Conservation (phyloP, 2,329 filamentous ascomycete species). For the Pseudogymnoascus sp. region DNA sequence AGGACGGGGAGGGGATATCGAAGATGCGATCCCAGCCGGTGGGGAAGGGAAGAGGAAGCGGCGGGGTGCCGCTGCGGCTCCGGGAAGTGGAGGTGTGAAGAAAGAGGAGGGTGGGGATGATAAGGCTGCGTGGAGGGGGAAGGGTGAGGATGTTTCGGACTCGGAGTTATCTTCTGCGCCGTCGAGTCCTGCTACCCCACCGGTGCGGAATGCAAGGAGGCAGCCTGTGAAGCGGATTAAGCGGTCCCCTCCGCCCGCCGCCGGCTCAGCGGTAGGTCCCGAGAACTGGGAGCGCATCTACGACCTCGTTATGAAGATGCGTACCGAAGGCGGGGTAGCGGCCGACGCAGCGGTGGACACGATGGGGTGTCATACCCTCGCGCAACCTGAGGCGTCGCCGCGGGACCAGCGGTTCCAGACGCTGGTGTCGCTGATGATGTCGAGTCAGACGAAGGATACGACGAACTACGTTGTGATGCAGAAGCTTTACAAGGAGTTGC, state of each 20-base stretch:
- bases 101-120: conserved; percentile 23
- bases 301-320: conserved; percentile 69
- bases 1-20: conserved; percentile 39
- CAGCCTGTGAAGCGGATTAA: background rate
- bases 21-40: conserved; percentile 40
- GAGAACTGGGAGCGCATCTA: conserved; percentile 82
- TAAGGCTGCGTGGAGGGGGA: background rate
- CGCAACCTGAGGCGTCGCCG: conserved; percentile 41
- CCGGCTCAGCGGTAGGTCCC: conserved; percentile 45
- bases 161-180: background rate
- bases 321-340: conserved; percentile 44
- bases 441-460: conserved; percentile 67
- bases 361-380: conserved; percentile 85
- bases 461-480: conserved; percentile 62
- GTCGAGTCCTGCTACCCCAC: background rate
- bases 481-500: conserved; percentile 54
- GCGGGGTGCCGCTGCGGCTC: conserved; percentile 22
- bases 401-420: conserved; percentile 60
- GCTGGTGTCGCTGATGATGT: conserved; percentile 62
- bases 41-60: conserved; percentile 18
- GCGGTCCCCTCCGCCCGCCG: background rate
- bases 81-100: conserved; percentile 11
- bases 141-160: background rate
- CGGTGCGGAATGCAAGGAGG: background rate
- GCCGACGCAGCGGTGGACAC: conserved; percentile 85